These are phyloP conservation scores for Noccaea bulbosa DNA, from an alignment of 345 rosid genomes.

Conservation along the genomic window DNA sequence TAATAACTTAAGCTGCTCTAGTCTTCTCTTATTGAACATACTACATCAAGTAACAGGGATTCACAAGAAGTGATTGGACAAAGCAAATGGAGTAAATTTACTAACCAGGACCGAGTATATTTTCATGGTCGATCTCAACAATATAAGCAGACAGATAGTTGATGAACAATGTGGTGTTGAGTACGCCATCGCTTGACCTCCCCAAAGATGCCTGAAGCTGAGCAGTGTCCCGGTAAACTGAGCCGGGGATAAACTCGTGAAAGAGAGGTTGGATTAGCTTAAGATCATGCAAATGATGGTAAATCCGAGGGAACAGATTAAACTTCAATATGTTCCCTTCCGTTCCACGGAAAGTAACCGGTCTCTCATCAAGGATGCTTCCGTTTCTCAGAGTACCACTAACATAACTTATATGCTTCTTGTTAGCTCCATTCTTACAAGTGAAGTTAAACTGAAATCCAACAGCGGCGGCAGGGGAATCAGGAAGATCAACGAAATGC, in stretches of 20 bases:
- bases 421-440: conserved; percentile 51
- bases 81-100: conserved; percentile 31
- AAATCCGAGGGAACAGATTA: conserved; percentile 78
- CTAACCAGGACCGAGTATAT: conserved; percentile 86
- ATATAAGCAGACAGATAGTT: conserved; percentile 82
- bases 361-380: conserved; percentile 60
- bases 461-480: conserved; percentile 79
- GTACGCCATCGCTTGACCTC: conserved; percentile 62
- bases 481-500: conserved; percentile 86
- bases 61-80: conserved; percentile 12
- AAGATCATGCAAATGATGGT: conserved; percentile 67
- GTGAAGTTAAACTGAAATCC: conserved; percentile 86
- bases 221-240: conserved; percentile 54
- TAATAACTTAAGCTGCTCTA: conserved; percentile 16
- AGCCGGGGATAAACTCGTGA: conserved; percentile 88
- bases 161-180: conserved; percentile 80
- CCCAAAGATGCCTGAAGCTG: conserved; percentile 79
- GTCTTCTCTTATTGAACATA: conserved; percentile 14
- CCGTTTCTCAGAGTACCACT: conserved; percentile 76
- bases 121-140: conserved; percentile 75
- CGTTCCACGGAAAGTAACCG: conserved; percentile 82
- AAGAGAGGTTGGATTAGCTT: conserved; percentile 87
- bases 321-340: conserved; percentile 70
- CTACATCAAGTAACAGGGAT: conserved; percentile 21
- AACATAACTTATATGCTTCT: conserved; percentile 73